Evolutionary conservation across 768 basidiomycete genomes (phyloP), one percentile per base, ranked within the genome.

Genomic region (Russula virescens): DNA sequence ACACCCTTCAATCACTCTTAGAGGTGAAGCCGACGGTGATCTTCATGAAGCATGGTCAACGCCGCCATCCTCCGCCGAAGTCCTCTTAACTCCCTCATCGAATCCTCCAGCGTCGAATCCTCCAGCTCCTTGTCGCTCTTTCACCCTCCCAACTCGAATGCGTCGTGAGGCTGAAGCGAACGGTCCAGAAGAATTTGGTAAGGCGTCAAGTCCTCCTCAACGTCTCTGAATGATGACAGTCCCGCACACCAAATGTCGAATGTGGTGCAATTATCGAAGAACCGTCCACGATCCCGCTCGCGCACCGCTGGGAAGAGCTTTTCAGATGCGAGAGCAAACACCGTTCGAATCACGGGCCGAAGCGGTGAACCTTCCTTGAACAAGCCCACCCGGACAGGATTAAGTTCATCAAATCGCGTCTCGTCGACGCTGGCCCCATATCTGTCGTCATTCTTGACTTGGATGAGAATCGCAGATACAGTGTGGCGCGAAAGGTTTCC

Each of bases 211-310:
- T 40, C 38, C 5, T 40, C 11, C 13, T 40, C 38, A 40, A 49
- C 16, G 25, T 11, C 4, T 16, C 28, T 28, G 14, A 50, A 50
- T 28, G 49, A 13, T 31, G 49, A 50, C 47, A 50, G 26, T 7
- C 49, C 49, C 14, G 53, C 53, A 55, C 40, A 55, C 53, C 53
- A 55, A 3, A 55, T 23, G 19, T 55, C 40, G 38, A 25, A 55
- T 5, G 40, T 10, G 9, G 53, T 55, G 38, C 16, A 55, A 5
- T 6, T 6, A 13, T 26, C 40, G 25, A 2, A 6, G 42, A 14
- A 23, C 5, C 26, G 40, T 5, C 3, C 8, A 3, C 38, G 14
- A 40, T 19, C n/a, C n/a, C n/a, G 25, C 26, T 43, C 14, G 3
- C 14, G 25, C 6, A 6, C 11, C 7, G 14, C 2, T 18, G 21